Conservation (phyloP, 2,329 filamentous ascomycete genomes). For the Tolypocladium pustulatum region DNA sequence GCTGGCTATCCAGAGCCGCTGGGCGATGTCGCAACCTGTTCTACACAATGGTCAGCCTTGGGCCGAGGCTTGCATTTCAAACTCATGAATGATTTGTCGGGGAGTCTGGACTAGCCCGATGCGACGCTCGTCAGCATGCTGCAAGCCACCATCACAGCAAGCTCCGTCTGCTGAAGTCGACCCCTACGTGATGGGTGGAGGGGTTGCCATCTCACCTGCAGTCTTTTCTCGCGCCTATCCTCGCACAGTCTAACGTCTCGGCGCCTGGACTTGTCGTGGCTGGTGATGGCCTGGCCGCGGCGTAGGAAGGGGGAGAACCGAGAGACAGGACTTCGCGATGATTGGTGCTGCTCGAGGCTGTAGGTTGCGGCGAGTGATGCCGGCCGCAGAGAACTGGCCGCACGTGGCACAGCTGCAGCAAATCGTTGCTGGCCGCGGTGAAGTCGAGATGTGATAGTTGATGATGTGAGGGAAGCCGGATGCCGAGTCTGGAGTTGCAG, state of each 20-base stretch:
- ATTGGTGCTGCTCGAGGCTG: neutral
- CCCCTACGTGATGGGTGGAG: neutral
- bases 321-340: neutral
- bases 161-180: neutral
- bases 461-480: neutral
- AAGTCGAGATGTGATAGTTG: neutral
- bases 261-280: neutral
- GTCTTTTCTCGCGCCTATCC: neutral
- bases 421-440: neutral
- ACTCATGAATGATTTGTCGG: neutral
- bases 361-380: conserved; percentile 1
- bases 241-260: neutral
- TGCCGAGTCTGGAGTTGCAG: neutral
- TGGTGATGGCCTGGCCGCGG: neutral
- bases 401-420: conserved; percentile 2
- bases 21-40: neutral
- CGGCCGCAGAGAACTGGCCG: neutral
- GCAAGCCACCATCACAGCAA: neutral
- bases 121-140: neutral
- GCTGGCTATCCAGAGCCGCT: neutral
- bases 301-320: neutral
- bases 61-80: neutral
- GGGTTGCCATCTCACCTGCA: neutral
- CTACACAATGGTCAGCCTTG: neutral
- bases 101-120: neutral